Conservation (phyloP, 257 asterid genomes). For the Orobanche coerulescens region DNA sequence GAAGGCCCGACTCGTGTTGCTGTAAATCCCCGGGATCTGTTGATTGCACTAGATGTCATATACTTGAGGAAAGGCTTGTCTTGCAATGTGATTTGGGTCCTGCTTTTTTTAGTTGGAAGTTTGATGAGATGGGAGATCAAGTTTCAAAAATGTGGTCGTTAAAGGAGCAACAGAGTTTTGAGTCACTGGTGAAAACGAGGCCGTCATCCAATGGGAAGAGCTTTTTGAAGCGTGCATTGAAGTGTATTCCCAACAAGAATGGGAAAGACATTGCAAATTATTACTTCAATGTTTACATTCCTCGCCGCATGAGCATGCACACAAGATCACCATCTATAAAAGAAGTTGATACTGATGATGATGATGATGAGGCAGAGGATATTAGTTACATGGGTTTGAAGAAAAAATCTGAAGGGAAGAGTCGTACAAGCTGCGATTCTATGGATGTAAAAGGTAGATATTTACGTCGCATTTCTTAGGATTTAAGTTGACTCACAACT, state of each 20-base stretch:
- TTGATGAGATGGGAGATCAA: conserved; percentile 74
- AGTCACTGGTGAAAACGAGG: conserved; percentile 38
- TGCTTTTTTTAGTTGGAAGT: conserved; percentile 58
- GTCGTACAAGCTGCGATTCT: conserved; percentile 6
- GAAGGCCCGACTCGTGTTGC: conserved; percentile 43
- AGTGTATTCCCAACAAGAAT: conserved; percentile 35
- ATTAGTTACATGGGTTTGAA: conserved; percentile 21
- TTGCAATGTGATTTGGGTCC: conserved; percentile 51
- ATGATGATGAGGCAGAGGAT: conserved; percentile 37
- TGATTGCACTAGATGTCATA: conserved; percentile 45
- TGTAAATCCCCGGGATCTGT: conserved; percentile 38
- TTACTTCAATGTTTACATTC: conserved; percentile 61
- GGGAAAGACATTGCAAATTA: conserved; percentile 37
- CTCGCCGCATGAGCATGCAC: conserved; percentile 39
- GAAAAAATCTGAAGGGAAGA: conserved; percentile 25
- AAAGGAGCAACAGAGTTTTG: conserved; percentile 45
- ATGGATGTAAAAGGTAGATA: conserved; percentile 31
- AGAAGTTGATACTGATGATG: conserved; percentile 41
- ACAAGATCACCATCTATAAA: conserved; percentile 32
- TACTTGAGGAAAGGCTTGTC: conserved; percentile 39
- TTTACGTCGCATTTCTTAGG: conserved; percentile 25
- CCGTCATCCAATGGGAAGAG: conserved; percentile 30
- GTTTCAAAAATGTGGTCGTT: conserved; percentile 45
- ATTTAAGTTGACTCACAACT: conserved; percentile 9
- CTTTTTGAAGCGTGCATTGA: conserved; percentile 50